phyloP scores from a whole-genome alignment of 129 eudicot genomes.

The Helichrysum umbraculigerum region DNA sequence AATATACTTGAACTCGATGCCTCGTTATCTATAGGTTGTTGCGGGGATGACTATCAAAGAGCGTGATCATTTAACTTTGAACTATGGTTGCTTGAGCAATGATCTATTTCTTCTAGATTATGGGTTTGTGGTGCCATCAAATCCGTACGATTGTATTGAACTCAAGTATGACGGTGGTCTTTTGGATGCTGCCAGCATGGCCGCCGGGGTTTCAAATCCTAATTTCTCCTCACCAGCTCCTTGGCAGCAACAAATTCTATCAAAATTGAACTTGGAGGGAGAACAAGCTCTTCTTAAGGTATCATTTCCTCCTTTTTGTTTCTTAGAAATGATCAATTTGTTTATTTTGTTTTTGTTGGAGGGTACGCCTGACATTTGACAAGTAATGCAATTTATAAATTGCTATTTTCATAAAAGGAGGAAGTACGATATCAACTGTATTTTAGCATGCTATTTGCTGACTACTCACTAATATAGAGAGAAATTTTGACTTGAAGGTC shows the following conservation, averaged over 20 bases:
- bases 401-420: too few species aligned
- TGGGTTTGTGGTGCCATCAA: constrained; percentile 79
- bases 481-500: too few species aligned
- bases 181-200: constrained; percentile 95
- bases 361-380: too few species aligned
- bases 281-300: constrained; percentile 80
- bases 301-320: constrained; percentile 11
- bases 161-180: constrained; percentile 83
- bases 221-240: constrained; percentile 80
- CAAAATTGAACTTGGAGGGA: constrained; percentile 61
- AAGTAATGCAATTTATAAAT: too few species aligned
- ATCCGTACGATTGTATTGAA: constrained; percentile 83
- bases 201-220: constrained; percentile 86
- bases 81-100: constrained; percentile 80
- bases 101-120: constrained; percentile 93
- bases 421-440: too few species aligned
- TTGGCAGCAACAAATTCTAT: constrained; percentile 74
- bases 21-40: constrained; percentile 55
- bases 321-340: background rate
- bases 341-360: too few species aligned
- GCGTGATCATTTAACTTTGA: constrained; percentile 61
- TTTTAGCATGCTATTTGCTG: too few species aligned
- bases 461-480: too few species aligned
- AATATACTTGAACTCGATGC: background rate
- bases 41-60: constrained; percentile 67